Base-by-base conservation (phyloP, 768 basidiomycete genomes). In the Multifurca ochricompacta region DNA sequence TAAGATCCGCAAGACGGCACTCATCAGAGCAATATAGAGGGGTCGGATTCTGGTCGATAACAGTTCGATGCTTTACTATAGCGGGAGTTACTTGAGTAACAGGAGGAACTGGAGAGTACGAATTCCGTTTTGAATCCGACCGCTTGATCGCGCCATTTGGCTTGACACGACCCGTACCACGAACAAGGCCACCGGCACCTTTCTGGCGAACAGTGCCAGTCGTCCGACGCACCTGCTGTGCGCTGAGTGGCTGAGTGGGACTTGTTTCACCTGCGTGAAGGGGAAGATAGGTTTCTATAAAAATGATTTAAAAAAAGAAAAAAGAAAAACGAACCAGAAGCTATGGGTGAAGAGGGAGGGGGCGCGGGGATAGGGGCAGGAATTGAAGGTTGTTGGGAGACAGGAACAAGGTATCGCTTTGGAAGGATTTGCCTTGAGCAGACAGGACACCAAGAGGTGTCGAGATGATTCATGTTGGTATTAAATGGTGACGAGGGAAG, bases 21-120 rank as follows among this genome's bases (percentile, higher is more conserved):
- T 83, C 78, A 58, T 87, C 85, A 1, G 87, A 90, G 69, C 88
- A 91, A 71, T 91, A 91, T 54, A 91, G 77, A 18, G 87, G 87
- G 1, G 79, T 81, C n/a, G 86, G 87, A 1, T 75, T 74, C 66
- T 86, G 86, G 71, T 88, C 86, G 70, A 90, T 89, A 70, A 88
- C 74, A 10, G 81, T 80, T 42, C 81, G 81, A 39, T 77, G 74
- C 65, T 79, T 78, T 40, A 72, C 55, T 2, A 71, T 71, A n/a
- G 66, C 39, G 18, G 72, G 48, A 10, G 68, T 64, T 31, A 63
- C 65, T 18, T 64, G 10, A 39, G 65, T 57, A 3, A 66, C 59
- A 18, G 45, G 54, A 30, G 59, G 60, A 37, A 59, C 64, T 51
- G 66, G 55, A 43, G 40, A 50, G 13, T 30, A 31, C 37, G 11